Conservation (phyloP, 768 basidiomycete species). For the Boletus subcaerulescens region DNA sequence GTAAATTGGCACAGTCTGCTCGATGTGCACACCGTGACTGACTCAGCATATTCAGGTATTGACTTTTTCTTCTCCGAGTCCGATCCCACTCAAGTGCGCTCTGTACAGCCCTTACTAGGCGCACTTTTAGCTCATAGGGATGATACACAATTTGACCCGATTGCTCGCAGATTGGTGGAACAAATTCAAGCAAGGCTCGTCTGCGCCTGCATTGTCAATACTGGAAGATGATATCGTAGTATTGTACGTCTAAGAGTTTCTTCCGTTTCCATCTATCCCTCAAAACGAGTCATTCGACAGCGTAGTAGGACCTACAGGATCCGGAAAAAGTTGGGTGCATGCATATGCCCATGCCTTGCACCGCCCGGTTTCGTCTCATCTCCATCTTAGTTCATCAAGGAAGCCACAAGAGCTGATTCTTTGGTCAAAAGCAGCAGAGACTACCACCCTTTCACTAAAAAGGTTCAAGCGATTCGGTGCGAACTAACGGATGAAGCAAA, state of each 20-base stretch:
- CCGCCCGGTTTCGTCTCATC: not conserved
- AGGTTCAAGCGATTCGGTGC: constrained; percentile 13
- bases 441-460: constrained; percentile 3
- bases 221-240: constrained; percentile 17
- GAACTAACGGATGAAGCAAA: constrained; percentile 10
- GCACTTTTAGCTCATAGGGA: not conserved
- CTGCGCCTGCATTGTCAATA: not conserved
- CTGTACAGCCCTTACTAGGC: too few relatives aligned
- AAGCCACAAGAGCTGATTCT: constrained; percentile 1
- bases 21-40: too few relatives aligned
- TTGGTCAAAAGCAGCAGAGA: not conserved
- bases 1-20: too few relatives aligned
- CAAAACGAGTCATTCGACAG: not conserved
- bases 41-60: too few relatives aligned
- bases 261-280: not conserved
- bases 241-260: constrained; percentile 12
- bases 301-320: constrained; percentile 17
- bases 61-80: too few relatives aligned
- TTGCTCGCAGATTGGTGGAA: constrained; percentile 2
- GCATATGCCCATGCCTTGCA: too few relatives aligned
- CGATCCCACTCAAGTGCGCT: too few relatives aligned
- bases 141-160: not conserved
- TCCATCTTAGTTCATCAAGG: constrained; percentile 9
- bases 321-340: constrained; percentile 22
- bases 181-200: constrained; percentile 13